Base-by-base conservation (phyloP, 78 protist genomes). In the Capsaspora owczarzaki region DNA sequence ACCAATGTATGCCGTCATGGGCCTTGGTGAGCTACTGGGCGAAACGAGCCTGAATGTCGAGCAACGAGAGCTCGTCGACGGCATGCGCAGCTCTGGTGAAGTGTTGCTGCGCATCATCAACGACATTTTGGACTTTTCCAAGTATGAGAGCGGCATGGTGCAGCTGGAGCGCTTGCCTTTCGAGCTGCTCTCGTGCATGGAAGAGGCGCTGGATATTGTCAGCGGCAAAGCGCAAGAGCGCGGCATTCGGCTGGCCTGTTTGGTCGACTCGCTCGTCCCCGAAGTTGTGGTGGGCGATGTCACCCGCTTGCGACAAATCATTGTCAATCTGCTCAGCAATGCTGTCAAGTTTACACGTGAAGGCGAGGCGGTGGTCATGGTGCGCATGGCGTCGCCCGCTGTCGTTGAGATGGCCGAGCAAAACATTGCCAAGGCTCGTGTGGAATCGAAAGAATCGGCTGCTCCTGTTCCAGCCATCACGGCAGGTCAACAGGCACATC, bases 341-440 rank as follows among this genome's bases (percentile, higher is more conserved):
- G 91, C 87, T 0, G 76, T 83, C 38, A 87, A 87, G 47, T 87
- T 87, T 47, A 87, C 90, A 0, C 75, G 80, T 44, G 35, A 53
- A 12, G 90, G 90, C 44, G 80, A n/a, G n/a, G n/a, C n/a, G n/a
- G n/a, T n/a, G n/a, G n/a, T n/a, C n/a, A n/a, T n/a, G n/a, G n/a
- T n/a, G n/a, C n/a, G n/a, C n/a, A n/a, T n/a, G n/a, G n/a, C n/a
- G n/a, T n/a, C n/a, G n/a, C n/a, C n/a, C n/a, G n/a, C n/a, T n/a
- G n/a, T n/a, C n/a, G n/a, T n/a, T n/a, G n/a, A n/a, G n/a, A n/a
- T n/a, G n/a, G n/a, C n/a, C n/a, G n/a, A n/a, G n/a, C n/a, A n/a
- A n/a, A n/a, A n/a, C n/a, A n/a, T n/a, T n/a, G n/a, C n/a, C n/a
- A n/a, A n/a, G n/a, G n/a, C n/a, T n/a, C n/a, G n/a, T n/a, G n/a